Base-by-base conservation (phyloP, 768 basidiomycete species). In the Candolleomyces eurysporus region DNA sequence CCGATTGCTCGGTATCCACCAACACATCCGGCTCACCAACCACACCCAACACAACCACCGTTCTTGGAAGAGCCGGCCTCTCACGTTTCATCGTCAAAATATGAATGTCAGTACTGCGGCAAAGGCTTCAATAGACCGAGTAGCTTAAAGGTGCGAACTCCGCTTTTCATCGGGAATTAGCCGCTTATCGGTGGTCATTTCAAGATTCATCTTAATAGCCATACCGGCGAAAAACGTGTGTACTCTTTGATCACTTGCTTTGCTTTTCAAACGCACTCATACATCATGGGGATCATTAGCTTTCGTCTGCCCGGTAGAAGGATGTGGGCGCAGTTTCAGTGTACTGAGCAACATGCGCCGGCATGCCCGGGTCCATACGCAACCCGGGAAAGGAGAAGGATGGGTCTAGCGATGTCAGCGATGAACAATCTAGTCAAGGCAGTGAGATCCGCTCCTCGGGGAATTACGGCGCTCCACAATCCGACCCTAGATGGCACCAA, bases 271-370 rank as follows among this genome's bases (percentile, higher is more conserved):
- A 57, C 42, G 56, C 36, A 60, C 64, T 61, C 58, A 52, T 60
- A 46, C 36, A 60, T 48, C 48, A 57, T 43, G n/a, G 32, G 16
- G 49, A 31, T 36, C 14, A 59, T 61, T 70, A 92, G 91, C 91
- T 9, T 92, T 89, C 73, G 76, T 81, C 48, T 93, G 91, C 71
- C 86, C 91, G 17, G 82, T 85, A 57, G 84, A 87, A 64, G 84
- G 83, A 61, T 93, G 91, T 74, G 88, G 88, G 7, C 87, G 91
- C 48, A 86, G 87, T 70, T 93, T 93, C 74, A 91, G 90, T 68
- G 91, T 92, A 54, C 84, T 92, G 69, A 92, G 90, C 73, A 93
- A 93, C 77, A 93, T 93, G 91, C 88, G 91, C 63, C 81, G 91
- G 60, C 91, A 93, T 72, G 86, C 90, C 61, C 86, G 91, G 59